phyloP scores from a whole-genome alignment of 352 stramenopile species.

The Peronospora farinosa region DNA sequence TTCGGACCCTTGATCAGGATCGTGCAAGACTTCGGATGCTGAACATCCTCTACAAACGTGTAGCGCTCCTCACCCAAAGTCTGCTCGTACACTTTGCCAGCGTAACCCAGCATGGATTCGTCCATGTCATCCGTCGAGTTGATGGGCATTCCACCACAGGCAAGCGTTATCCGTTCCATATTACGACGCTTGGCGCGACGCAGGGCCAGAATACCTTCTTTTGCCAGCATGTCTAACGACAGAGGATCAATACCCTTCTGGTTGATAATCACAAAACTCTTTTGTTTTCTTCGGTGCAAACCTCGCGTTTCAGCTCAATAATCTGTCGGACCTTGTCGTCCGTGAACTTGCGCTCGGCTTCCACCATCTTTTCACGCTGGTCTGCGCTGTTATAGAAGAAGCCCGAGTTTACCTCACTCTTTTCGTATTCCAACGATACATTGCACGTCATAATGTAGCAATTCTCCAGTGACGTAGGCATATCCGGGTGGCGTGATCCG shows the following conservation, averaged over 20 bases:
- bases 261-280: conserved; percentile 99
- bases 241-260: conserved; percentile 99
- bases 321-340: conserved; percentile 96
- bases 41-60: conserved; percentile 99
- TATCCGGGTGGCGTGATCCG: conserved; percentile 97
- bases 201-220: conserved; percentile 98
- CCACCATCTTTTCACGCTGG: conserved; percentile 97
- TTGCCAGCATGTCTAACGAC: conserved; percentile 98
- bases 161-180: conserved; percentile 99
- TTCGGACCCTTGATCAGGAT: conserved; percentile 98
- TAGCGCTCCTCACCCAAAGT: conserved; percentile 99
- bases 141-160: conserved; percentile 96
- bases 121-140: conserved; percentile 98
- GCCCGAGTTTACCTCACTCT: conserved; percentile 96
- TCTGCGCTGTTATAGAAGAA: conserved; percentile 99
- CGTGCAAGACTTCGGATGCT: conserved; percentile 94
- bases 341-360: conserved; percentile 91
- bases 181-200: conserved; percentile 98
- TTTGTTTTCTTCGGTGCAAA: conserved; percentile 95
- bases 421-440: conserved; percentile 99
- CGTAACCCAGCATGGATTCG: conserved; percentile 92
- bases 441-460: conserved; percentile 99
- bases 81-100: conserved; percentile 96
- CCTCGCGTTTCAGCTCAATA: conserved; percentile 97
- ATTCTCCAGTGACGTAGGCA: conserved; percentile 96